A percentile compares a stretch with the other conserved stretches of the same genome.
Evolutionary conservation across 2,329 filamentous ascomycete species (phyloP).

Genomic region (Trematosphaeria pertusa): DNA sequence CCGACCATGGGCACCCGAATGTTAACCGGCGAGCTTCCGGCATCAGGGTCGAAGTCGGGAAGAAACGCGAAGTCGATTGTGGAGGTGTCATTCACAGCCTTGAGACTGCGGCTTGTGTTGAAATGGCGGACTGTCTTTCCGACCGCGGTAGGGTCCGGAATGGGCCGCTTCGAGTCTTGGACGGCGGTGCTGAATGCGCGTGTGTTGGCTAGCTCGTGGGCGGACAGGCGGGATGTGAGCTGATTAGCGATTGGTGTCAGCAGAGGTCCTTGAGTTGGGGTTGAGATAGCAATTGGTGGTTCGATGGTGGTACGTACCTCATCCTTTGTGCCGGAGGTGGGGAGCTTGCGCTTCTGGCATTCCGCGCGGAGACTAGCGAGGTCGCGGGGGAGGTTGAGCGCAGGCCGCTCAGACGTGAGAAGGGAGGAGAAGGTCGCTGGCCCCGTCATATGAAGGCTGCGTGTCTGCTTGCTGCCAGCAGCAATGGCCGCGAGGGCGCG

Average conservation of each 20-base stretch:
- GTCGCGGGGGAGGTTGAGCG: slow-evolving; percentile 58
- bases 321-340: slow-evolving; percentile 55
- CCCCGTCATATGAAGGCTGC: slow-evolving; percentile 67
- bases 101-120: slow-evolving; percentile 66
- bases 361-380: slow-evolving; percentile 60
- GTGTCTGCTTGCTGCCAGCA: slow-evolving; percentile 48
- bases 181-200: slow-evolving; percentile 64
- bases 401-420: slow-evolving; percentile 59
- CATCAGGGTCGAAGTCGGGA: slow-evolving; percentile 58
- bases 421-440: slow-evolving; percentile 62
- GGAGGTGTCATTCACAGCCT: slow-evolving; percentile 64
- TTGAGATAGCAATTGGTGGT: slow-evolving; percentile 4
- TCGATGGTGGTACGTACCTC: slow-evolving; percentile 50
- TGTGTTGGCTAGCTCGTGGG: slow-evolving; percentile 60
- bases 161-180: slow-evolving; percentile 54
- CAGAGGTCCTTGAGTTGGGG: background rate
- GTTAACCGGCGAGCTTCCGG: slow-evolving; percentile 39
- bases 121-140: slow-evolving; percentile 58
- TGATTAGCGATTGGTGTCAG: slow-evolving; percentile 27
- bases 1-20: slow-evolving; percentile 60
- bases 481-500: slow-evolving; percentile 52
- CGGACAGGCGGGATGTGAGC: slow-evolving; percentile 60
- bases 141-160: slow-evolving; percentile 34
- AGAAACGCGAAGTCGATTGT: slow-evolving; percentile 70
- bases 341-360: slow-evolving; percentile 58